Conservation (phyloP, 1,139 yeast genomes). For the Yamadazyma pseudoaaseri region DNA sequence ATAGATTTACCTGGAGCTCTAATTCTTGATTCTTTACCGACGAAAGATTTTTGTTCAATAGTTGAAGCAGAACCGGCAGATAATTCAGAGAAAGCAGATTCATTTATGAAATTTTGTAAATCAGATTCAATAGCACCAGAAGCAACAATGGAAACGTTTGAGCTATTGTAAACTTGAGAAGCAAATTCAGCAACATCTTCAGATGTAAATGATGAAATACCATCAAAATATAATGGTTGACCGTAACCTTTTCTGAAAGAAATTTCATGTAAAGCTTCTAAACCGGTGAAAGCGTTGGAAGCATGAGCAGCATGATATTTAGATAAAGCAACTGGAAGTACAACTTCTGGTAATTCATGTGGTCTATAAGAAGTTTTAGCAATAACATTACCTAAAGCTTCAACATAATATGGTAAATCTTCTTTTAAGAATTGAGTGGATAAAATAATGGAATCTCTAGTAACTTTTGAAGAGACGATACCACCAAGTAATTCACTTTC, state of each 20-base stretch:
- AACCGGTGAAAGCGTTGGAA: conserved; percentile 58
- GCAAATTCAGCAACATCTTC: conserved; percentile 73
- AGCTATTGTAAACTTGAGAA: conserved; percentile 62
- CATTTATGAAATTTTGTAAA: conserved; percentile 63
- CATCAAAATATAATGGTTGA: conserved; percentile 75
- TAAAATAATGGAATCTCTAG: conserved; percentile 83
- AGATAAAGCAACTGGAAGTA: conserved; percentile 71
- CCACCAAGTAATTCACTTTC: conserved; percentile 96
- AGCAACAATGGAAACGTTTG: conserved; percentile 70
- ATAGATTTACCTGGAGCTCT: conserved; percentile 66
- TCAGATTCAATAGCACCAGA: conserved; percentile 75
- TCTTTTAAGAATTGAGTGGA: conserved; percentile 81
- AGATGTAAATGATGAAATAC: conserved; percentile 53
- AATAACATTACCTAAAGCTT: conserved; percentile 77
- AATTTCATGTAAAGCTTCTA: conserved; percentile 76
- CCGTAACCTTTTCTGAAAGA: conserved; percentile 92
- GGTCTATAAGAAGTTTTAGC: conserved; percentile 73
- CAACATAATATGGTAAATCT: conserved; percentile 89
- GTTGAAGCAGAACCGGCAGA: conserved; percentile 54
- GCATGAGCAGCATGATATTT: conserved; percentile 51
- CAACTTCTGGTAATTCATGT: conserved; percentile 81
- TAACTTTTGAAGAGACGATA: conserved; percentile 60
- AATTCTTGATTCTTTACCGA: conserved; percentile 76
- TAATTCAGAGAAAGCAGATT: conserved; percentile 64
- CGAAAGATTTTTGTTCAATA: conserved; percentile 44